phyloP scores from a whole-genome alignment of 345 rosid genomes.

The Lenwebbia sp. region DNA sequence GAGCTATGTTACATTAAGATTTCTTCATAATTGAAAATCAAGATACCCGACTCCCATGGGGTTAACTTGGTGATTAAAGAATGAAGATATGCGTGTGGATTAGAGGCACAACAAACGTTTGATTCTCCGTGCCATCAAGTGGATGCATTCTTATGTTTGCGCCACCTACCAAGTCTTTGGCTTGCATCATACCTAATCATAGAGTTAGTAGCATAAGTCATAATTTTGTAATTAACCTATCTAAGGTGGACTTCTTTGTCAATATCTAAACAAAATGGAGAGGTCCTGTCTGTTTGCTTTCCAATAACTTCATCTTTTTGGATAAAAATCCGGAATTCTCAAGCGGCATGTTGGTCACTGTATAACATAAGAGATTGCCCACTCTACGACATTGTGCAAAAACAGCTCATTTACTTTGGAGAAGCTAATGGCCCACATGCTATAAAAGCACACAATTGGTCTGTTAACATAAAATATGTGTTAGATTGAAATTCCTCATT shows the following conservation, averaged over 20 bases:
- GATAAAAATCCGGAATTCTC: not conserved
- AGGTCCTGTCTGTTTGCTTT: not conserved
- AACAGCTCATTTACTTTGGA: not conserved
- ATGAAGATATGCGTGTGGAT: not conserved
- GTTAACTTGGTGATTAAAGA: not conserved
- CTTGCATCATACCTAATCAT: not conserved
- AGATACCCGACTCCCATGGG: not conserved
- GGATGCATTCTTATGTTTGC: not conserved
- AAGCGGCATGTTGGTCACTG: not conserved
- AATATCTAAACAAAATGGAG: not conserved
- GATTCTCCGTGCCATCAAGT: not conserved
- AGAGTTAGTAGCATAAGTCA: not conserved
- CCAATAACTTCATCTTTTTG: not conserved
- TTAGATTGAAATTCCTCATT: too few relatives aligned
- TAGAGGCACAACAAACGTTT: not conserved
- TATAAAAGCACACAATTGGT: too few relatives aligned
- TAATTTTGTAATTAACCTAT: not conserved
- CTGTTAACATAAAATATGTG: too few relatives aligned
- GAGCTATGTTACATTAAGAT: not conserved
- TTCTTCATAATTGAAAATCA: not conserved
- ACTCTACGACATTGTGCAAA: not conserved
- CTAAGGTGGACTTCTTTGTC: not conserved
- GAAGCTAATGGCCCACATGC: not conserved
- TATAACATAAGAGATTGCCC: not conserved
- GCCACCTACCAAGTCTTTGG: not conserved